These are phyloP conservation scores for Cladophialophora carrionii DNA, from an alignment of 2,329 filamentous ascomycete species.

Conservation along the genomic window DNA sequence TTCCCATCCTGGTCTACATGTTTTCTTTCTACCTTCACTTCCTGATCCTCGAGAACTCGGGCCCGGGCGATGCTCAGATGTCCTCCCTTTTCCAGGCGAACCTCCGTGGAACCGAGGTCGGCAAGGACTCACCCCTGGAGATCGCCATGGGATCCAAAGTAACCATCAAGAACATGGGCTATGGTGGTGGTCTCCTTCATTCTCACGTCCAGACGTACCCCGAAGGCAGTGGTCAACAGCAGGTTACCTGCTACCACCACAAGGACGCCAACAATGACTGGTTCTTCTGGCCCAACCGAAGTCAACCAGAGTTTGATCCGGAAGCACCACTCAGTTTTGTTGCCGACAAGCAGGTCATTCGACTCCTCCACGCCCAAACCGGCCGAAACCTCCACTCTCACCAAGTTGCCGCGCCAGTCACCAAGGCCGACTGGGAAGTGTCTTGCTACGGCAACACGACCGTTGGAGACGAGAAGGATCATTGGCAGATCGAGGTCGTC, in stretches of 20 bases:
- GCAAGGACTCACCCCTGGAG: constrained; percentile 91
- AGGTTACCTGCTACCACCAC: constrained; percentile 99
- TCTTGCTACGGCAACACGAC: constrained; percentile 96
- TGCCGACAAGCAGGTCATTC: constrained; percentile 75
- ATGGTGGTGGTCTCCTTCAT: constrained; percentile 79
- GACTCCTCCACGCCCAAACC: constrained; percentile 90
- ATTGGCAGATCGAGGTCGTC: constrained; percentile 93
- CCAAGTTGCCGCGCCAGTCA: constrained; percentile 81
- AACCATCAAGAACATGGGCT: constrained; percentile 99
- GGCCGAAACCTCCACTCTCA: constrained; percentile 97
- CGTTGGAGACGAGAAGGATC: constrained; percentile 94
- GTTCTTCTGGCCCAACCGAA: constrained; percentile 96
- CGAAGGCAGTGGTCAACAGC: constrained; percentile 68
- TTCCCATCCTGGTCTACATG: constrained; percentile 90
- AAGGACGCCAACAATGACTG: constrained; percentile 99
- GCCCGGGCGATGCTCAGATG: constrained; percentile 99
- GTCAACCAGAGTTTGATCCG: constrained; percentile 70
- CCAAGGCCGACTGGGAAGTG: constrained; percentile 88
- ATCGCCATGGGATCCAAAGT: constrained; percentile 85
- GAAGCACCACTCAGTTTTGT: constrained; percentile 74
- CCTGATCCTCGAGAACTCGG: constrained; percentile 86
- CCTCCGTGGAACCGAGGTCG: constrained; percentile 87
- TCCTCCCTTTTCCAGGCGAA: constrained; percentile 99
- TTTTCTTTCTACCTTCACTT: constrained; percentile 96
- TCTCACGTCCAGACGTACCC: constrained; percentile 39